Evolutionary conservation across 208 protist genomes (phyloP).

Genomic region (Naegleria fowleri): DNA sequence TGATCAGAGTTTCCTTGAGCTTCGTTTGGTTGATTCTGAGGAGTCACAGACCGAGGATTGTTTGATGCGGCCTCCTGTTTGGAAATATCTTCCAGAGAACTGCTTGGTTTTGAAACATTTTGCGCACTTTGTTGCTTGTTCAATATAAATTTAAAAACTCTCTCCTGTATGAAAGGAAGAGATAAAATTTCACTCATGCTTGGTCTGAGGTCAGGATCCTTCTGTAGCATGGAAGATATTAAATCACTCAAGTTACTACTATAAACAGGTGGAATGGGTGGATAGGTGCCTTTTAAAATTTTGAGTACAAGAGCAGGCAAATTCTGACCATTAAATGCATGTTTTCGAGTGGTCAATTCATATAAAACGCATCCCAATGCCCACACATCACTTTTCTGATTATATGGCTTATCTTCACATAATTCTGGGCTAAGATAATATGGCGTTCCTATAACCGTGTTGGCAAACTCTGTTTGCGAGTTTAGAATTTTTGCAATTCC

Average conservation of each 20-base stretch:
- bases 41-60: neutral
- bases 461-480: constrained; percentile 56
- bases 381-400: constrained; percentile 82
- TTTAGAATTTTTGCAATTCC: constrained; percentile 70
- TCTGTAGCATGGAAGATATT: constrained; percentile 63
- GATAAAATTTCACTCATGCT: constrained; percentile 63
- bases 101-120: neutral
- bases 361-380: constrained; percentile 74
- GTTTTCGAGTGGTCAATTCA: constrained; percentile 68
- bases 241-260: constrained; percentile 65
- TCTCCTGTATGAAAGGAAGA: constrained; percentile 44
- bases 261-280: constrained; percentile 60
- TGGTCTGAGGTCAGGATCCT: constrained; percentile 69
- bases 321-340: constrained; percentile 76
- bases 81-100: neutral
- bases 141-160: neutral
- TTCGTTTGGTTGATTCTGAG: neutral
- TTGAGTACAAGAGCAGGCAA: constrained; percentile 60
- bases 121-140: neutral
- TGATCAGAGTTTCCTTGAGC: neutral
- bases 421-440: constrained; percentile 86
- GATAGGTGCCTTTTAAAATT: constrained; percentile 24
- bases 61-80: neutral
- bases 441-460: constrained; percentile 72
- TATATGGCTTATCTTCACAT: constrained; percentile 72